A percentile compares a stretch with the other conserved stretches of the same genome.
Evolutionary conservation across 176 grass and related monocot genomes (phyloP).

Genomic region (Elymus sibiricus): DNA sequence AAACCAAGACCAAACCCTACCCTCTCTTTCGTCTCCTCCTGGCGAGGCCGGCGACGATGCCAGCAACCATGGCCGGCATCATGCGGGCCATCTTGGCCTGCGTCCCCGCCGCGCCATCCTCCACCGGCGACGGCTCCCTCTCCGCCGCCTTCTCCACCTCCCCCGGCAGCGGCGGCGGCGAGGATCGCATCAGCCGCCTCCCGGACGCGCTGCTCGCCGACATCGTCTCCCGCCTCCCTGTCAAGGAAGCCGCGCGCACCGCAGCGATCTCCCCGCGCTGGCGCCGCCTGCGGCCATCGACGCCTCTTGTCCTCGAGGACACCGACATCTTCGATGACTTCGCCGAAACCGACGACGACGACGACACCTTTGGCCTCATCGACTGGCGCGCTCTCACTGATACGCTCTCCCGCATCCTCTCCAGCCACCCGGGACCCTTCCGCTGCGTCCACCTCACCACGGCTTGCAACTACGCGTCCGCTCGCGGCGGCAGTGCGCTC

Average conservation of each 20-base stretch:
- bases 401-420: constrained; percentile 7
- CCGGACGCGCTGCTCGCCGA: neutral
- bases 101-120: neutral
- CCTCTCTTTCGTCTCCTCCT: neutral
- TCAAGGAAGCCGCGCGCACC: constrained; percentile 33
- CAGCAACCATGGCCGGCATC: neutral
- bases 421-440: neutral
- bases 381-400: neutral
- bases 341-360: neutral
- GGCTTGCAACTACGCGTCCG: neutral
- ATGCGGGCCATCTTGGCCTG: neutral
- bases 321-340: constrained; percentile 14
- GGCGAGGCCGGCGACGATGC: neutral
- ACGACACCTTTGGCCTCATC: neutral
- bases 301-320: constrained; percentile 38
- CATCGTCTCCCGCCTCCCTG: constrained; percentile 33
- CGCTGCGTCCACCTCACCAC: constrained; percentile 26
- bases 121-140: neutral
- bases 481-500: neutral
- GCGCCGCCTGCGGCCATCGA: constrained; percentile 29
- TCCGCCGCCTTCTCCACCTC: neutral
- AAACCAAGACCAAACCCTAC: no score
- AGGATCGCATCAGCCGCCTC: constrained; percentile 40
- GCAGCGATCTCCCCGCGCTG: constrained; percentile 36
- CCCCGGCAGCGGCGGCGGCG: neutral